Evolutionary conservation across 129 eudicot species (phyloP).

Genomic region (Lactuca sativa): DNA sequence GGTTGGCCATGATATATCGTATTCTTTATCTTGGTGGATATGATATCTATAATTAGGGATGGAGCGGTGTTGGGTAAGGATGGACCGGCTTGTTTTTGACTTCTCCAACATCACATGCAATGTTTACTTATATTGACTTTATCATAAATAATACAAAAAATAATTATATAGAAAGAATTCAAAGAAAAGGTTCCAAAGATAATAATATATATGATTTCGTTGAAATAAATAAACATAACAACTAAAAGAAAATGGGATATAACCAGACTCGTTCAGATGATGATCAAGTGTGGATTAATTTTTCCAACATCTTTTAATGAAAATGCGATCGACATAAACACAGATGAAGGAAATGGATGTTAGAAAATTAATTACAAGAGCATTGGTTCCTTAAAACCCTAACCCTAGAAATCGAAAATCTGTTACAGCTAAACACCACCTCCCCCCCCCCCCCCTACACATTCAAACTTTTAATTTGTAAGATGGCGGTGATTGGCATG

Average conservation of each 20-base stretch:
- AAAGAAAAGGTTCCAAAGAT: not conserved
- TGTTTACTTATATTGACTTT: slow-evolving; percentile 8
- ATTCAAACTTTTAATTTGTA: too few relatives aligned
- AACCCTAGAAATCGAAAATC: not conserved
- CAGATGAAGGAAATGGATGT: too few relatives aligned
- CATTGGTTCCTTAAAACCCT: not conserved
- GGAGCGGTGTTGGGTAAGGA: slow-evolving; percentile 22
- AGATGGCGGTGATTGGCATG: slow-evolving; percentile 5
- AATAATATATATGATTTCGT: too few relatives aligned
- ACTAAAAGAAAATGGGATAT: not conserved
- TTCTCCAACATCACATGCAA: slow-evolving; percentile 26
- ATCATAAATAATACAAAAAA: slow-evolving; percentile 11
- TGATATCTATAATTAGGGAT: slow-evolving; percentile 12
- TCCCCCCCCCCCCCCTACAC: too few relatives aligned
- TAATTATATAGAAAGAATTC: not conserved
- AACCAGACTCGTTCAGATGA: too few relatives aligned
- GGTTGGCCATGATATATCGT: slow-evolving; percentile 11
- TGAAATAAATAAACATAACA: not conserved
- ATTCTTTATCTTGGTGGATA: slow-evolving; percentile 5
- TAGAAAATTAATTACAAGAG: too few relatives aligned
- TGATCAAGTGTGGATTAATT: too few relatives aligned
- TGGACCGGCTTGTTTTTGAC: slow-evolving; percentile 29
- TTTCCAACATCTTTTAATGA: too few relatives aligned
- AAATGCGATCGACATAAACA: too few relatives aligned
- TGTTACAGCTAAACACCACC: too few relatives aligned